Base-by-base conservation (phyloP, 1,139 yeast genomes). In the Diutina neorugosa region DNA sequence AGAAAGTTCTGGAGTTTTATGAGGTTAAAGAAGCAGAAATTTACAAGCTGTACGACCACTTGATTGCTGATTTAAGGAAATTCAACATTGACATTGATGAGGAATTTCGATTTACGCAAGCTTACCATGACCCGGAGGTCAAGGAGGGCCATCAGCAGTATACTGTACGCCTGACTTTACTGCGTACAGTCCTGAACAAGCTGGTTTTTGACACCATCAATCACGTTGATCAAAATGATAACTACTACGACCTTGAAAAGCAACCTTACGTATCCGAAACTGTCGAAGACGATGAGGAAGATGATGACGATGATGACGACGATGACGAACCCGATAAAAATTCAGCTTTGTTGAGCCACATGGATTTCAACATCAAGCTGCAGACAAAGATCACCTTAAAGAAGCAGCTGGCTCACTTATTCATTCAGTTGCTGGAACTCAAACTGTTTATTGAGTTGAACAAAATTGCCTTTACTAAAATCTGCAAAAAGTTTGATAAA, bases 401-500 rank as follows among this genome's bases (percentile, higher is more conserved):
- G 65, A 83, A 84, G 63, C 74, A 89, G 55, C 67, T 85, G 3
- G 77, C 83, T 48, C 76, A 82, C 12, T 68, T 83, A 51, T 91
- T 81, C 69, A 91, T 93, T 11, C 74, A 81, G 23, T 71, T 90
- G 42, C 83, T 90, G n/a, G 97, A 91, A 65, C 75, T 91, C 60
- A 83, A 86, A 62, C 86, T 95, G 12, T 91, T 71, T 64, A 75
- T 86, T 53, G 96, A 89, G 62, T 74, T 91, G 60, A 91, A 91
- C 71, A 78, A 77, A 59, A 87, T 95, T 40, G 98, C 97, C 6
- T 88, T 91, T 68, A 78, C 86, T 51, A 91, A 91, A 68, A 91
- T 90, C 52, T 75, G 90, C 60, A 91, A 91, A 65, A 91, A 91
- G 69, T 91, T 87, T 65, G 96, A 91, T 68, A 91, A 91, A 65